Evolutionary conservation across 192 early-diverging fungal species (phyloP).

Genomic region (Mortierella hygrophila): DNA sequence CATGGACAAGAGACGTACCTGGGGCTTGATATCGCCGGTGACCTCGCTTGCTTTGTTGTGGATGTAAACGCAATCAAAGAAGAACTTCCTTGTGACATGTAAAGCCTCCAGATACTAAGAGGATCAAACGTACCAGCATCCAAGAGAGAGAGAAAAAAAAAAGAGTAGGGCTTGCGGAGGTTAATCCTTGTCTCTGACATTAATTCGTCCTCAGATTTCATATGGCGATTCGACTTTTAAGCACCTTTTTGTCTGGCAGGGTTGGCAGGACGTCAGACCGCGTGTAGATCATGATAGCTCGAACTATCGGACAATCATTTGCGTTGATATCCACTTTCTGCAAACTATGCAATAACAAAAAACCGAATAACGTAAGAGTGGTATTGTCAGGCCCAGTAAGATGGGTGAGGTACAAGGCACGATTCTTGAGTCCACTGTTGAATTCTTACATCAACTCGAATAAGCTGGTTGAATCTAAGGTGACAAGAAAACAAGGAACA

Average conservation of each 20-base stretch:
- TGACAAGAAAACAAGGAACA: background rate
- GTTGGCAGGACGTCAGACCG: conserved; percentile 45
- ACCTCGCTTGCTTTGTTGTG: conserved; percentile 40
- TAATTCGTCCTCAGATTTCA: background rate
- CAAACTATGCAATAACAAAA: background rate
- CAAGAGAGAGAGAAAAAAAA: background rate
- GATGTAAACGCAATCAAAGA: conserved; percentile 48
- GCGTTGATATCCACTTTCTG: conserved; percentile 20
- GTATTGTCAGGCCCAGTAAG: background rate
- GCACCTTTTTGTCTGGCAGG: conserved; percentile 33
- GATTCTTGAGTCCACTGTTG: too few relatives aligned
- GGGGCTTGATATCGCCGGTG: conserved; percentile 35
- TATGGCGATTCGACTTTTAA: background rate
- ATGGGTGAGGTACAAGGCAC: background rate
- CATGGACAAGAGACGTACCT: conserved; percentile 12
- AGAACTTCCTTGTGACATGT: conserved; percentile 17
- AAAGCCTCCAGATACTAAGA: conserved; percentile 25
- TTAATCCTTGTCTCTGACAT: background rate
- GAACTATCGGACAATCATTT: conserved; percentile 20
- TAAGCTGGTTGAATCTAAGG: conserved; percentile 28
- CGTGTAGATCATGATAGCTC: conserved; percentile 46
- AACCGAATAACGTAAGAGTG: background rate
- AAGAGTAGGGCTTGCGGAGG: background rate
- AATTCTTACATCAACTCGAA: conserved; percentile 42
- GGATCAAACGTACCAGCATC: background rate